Conservation (phyloP, 495 filamentous ascomycete genomes). For the Elaphomyces granulatus region DNA sequence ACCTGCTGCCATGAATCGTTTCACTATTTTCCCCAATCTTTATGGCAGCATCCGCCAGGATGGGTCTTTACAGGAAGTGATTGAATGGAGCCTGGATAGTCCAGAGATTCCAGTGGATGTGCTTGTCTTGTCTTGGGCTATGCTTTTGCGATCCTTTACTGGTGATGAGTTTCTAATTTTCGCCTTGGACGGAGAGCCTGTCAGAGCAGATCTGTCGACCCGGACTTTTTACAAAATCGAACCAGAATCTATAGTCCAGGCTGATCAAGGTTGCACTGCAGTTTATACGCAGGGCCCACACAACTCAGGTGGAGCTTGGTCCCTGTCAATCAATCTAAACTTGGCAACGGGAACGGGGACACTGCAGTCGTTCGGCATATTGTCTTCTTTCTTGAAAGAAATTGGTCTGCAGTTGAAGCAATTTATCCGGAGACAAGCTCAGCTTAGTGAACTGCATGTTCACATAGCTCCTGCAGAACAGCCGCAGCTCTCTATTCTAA, state of each 20-base stretch:
- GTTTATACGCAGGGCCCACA: slow-evolving; percentile 6
- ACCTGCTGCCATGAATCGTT: slow-evolving; percentile 13
- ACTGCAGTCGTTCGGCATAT: slow-evolving; percentile 16
- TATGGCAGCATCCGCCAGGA: slow-evolving; percentile 5
- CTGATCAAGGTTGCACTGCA: slow-evolving; percentile 4
- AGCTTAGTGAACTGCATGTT: slow-evolving; percentile 7
- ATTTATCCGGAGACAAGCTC: slow-evolving; percentile 11
- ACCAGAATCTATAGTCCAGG: slow-evolving; percentile 5
- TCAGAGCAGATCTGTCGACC: slow-evolving; percentile 20
- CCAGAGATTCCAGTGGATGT: slow-evolving; percentile 12
- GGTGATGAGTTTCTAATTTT: slow-evolving; percentile 23
- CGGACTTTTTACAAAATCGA: slow-evolving; percentile 11
- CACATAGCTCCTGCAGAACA: slow-evolving; percentile 7
- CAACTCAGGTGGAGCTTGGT: slow-evolving; percentile 1
- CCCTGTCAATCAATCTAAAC: slow-evolving; percentile 13
- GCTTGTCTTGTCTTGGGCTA: slow-evolving; percentile 26
- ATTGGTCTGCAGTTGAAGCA: slow-evolving; percentile 15
- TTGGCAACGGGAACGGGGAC: slow-evolving; percentile 10
- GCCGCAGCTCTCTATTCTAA: slow-evolving; percentile 43
- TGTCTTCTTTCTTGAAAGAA: slow-evolving; percentile 11
- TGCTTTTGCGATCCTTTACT: slow-evolving; percentile 25
- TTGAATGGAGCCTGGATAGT: slow-evolving; percentile 13
- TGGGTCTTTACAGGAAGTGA: slow-evolving; percentile 3
- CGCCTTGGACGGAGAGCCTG: slow-evolving; percentile 16
- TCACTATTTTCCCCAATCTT: slow-evolving; percentile 13